phyloP scores from a whole-genome alignment of 768 basidiomycete species.

The Cubamyces lactineus region DNA sequence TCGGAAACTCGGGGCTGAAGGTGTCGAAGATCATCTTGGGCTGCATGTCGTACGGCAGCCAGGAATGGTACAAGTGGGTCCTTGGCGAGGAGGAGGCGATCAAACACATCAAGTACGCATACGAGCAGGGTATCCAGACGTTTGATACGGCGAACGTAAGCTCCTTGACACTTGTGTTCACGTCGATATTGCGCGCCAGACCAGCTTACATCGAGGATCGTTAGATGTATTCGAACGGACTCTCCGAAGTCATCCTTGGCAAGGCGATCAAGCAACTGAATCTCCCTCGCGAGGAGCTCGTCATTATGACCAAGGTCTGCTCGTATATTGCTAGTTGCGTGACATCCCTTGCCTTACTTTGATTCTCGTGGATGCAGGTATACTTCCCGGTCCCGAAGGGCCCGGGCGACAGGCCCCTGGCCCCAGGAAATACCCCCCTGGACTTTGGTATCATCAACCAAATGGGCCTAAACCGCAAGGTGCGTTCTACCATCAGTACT shows the following conservation, averaged over 20 bases:
- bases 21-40: conserved; percentile 39
- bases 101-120: conserved; percentile 48
- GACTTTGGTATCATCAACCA: conserved; percentile 41
- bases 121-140: conserved; percentile 45
- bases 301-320: conserved; percentile 54
- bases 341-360: background rate
- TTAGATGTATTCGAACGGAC: conserved; percentile 43
- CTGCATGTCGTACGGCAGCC: conserved; percentile 39
- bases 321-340: background rate
- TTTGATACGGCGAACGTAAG: conserved; percentile 43
- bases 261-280: conserved; percentile 49
- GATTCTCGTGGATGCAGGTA: conserved; percentile 11
- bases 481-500: conserved; percentile 1
- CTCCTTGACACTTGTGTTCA: no score
- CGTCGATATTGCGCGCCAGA: no score
- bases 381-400: conserved; percentile 18
- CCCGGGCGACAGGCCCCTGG: conserved; percentile 8
- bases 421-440: conserved; percentile 20
- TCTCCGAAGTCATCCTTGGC: conserved; percentile 49
- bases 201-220: no score
- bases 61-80: conserved; percentile 42
- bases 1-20: conserved; percentile 36
- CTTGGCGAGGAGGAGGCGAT: conserved; percentile 41
- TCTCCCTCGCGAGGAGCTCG: conserved; percentile 51
- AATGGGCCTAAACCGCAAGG: conserved; percentile 38